phyloP scores from a whole-genome alignment of 2,329 filamentous ascomycete species.

The Aquanectria penicillioides region DNA sequence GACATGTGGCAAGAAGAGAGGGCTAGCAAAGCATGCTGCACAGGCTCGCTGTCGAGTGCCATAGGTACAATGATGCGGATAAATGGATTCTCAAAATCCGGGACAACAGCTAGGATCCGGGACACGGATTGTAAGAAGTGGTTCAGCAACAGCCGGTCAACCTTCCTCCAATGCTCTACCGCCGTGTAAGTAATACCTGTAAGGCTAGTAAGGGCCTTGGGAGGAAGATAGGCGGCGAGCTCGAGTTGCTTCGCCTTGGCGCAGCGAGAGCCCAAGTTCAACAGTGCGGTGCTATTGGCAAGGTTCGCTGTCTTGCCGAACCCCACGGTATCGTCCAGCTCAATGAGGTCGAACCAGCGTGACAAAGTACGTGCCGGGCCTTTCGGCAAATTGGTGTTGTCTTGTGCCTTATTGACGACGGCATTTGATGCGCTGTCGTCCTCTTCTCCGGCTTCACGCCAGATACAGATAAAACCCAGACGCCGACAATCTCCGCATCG shows the following conservation, averaged over 20 bases:
- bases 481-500: not conserved
- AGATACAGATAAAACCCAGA: not conserved
- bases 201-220: not conserved
- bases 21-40: not conserved
- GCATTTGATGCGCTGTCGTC: too few species aligned
- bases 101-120: not conserved
- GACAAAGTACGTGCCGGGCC: too few species aligned
- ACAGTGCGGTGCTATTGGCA: not conserved
- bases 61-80: not conserved
- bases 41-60: not conserved
- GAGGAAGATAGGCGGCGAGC: not conserved
- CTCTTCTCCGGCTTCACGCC: too few species aligned
- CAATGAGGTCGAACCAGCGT: not conserved
- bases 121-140: not conserved
- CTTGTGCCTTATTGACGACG: too few species aligned
- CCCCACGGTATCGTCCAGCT: not conserved
- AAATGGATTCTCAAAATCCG: not conserved
- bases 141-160: not conserved
- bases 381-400: too few species aligned
- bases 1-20: not conserved
- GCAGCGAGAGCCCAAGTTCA: too few species aligned
- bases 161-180: not conserved
- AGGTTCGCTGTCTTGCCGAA: not conserved
- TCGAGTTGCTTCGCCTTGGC: not conserved
- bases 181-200: not conserved